Evolutionary conservation across 1,139 yeast species (phyloP), one percentile per base, ranked within the genome.

Genomic region (Kodamaea sp.): DNA sequence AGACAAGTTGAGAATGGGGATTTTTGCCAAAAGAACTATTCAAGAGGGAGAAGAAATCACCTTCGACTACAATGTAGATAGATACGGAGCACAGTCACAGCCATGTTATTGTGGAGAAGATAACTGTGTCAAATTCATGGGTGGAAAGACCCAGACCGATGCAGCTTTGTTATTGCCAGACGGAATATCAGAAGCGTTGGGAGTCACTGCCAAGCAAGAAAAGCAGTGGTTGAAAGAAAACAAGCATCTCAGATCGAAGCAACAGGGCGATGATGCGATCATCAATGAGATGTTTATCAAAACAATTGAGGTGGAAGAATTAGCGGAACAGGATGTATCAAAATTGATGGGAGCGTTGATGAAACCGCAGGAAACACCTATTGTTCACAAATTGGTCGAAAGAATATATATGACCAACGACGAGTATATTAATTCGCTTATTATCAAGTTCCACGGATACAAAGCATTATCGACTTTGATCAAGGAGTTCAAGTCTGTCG

Each of bases 81-180:
- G 98, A 41, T 92, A 89, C 58, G 98, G 98, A 18, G 95, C 97
- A 2, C 83, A 81, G 43, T 89, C 95, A 6, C 97, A 92, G 61
- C 86, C 88, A 15, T 92, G 98, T 61, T 86, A 85, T 61, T 92
- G 98, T 65, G 97, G 95, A 2, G 95, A 90, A 46, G 73, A 84
- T 16, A 90, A 87, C 60, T 92, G 98, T 72, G 73, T 88, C 29
- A 96, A 96, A 21, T 81, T 85, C 44, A 78, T 92, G 70, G 98
- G 98, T 44, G 97, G 98, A 28, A 90, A 89, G 59, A 89, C 96
- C 3, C 97, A 92, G 63, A 89, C 97, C 2, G 95, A 87, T 49
- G 87, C 92, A 18, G 90, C 92, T 2, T 73, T 86, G 28, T 66
- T 87, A 43, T 69, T 92, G 35, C 96, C 97, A 1, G 94, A 87